These are phyloP conservation scores for Bruguiera gymnorhiza DNA, from an alignment of 345 rosid genomes.

Conservation along the genomic window DNA sequence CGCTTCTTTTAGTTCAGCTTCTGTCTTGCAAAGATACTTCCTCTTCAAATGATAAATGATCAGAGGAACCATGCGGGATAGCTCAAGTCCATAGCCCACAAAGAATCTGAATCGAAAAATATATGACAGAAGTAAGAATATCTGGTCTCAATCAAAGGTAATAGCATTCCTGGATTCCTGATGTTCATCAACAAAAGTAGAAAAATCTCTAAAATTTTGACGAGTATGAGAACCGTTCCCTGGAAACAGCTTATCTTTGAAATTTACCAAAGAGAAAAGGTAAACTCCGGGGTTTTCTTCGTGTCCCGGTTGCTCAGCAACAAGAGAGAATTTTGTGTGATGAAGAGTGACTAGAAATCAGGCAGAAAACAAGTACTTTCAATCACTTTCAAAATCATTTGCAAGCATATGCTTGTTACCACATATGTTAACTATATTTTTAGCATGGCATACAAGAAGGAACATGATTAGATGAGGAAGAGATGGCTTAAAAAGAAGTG, in stretches of 20 bases:
- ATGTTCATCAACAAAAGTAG: background rate
- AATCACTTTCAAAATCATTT: too few species aligned
- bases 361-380: too few species aligned
- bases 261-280: too few species aligned
- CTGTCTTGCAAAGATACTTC: slow-evolving; percentile 89
- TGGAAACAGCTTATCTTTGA: too few species aligned
- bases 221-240: too few species aligned
- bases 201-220: background rate
- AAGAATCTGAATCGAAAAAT: slow-evolving; percentile 54
- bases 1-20: slow-evolving; percentile 75
- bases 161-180: too few species aligned
- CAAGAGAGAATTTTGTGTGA: too few species aligned
- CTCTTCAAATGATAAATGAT: slow-evolving; percentile 76
- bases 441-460: too few species aligned
- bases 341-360: too few species aligned
- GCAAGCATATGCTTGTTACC: too few species aligned
- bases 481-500: background rate
- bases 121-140: slow-evolving; percentile 1
- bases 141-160: background rate
- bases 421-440: background rate
- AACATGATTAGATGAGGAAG: background rate
- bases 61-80: slow-evolving; percentile 73
- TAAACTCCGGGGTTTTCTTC: too few species aligned
- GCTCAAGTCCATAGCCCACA: slow-evolving; percentile 83
- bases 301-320: too few species aligned